phyloP scores from a whole-genome alignment of 1,284 basidiomycete species.

The Cystobasidium slooffiae region DNA sequence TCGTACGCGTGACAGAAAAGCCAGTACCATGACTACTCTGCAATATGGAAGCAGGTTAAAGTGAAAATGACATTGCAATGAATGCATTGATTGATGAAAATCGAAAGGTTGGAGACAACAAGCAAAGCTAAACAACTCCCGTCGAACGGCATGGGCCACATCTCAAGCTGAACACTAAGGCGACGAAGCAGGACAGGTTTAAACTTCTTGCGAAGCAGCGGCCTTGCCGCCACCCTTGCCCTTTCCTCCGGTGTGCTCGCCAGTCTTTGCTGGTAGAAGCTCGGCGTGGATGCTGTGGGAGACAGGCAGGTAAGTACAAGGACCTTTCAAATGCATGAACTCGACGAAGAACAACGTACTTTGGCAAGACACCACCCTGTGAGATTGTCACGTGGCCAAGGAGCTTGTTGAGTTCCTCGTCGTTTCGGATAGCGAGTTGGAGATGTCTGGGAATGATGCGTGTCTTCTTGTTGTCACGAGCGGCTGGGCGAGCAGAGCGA shows the following conservation, averaged over 20 bases:
- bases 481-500: slow-evolving; percentile 48
- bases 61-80: neutral
- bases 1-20: too few relatives aligned
- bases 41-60: neutral
- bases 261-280: slow-evolving; percentile 70
- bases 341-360: slow-evolving; percentile 62
- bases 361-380: slow-evolving; percentile 79
- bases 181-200: slow-evolving; percentile 1
- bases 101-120: slow-evolving; percentile 16
- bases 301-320: neutral
- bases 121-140: neutral
- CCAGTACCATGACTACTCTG: too few relatives aligned
- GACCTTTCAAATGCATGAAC: neutral
- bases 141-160: slow-evolving; percentile 10
- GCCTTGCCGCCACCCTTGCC: slow-evolving; percentile 60
- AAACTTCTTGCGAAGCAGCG: slow-evolving; percentile 56
- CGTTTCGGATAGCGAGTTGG: slow-evolving; percentile 75
- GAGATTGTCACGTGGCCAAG: slow-evolving; percentile 85
- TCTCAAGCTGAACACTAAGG: neutral
- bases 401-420: slow-evolving; percentile 67
- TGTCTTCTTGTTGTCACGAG: slow-evolving; percentile 76
- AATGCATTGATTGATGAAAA: slow-evolving; percentile 13
- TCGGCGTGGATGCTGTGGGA: slow-evolving; percentile 64
- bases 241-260: slow-evolving; percentile 21
- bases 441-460: slow-evolving; percentile 90